A percentile compares a stretch with the other conserved stretches of the same genome.
Evolutionary conservation across 2,329 filamentous ascomycete species (phyloP).

Genomic region (Colletotrichum neosansevieriae): DNA sequence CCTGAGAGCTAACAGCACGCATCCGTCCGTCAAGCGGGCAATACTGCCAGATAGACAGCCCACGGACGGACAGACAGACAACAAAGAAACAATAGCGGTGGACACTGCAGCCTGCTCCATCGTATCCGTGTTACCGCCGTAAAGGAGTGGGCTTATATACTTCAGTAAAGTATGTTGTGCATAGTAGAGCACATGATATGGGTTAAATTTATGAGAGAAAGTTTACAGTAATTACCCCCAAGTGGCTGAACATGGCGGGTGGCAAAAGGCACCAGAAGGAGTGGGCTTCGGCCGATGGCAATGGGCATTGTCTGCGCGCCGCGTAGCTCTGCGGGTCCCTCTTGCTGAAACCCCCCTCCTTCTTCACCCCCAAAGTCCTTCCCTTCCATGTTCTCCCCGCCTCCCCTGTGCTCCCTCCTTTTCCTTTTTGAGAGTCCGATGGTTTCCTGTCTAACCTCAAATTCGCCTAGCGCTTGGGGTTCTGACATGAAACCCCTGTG

Average conservation of each 20-base stretch:
- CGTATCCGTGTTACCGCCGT: constrained; percentile 14
- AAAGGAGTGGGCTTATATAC: too few species aligned
- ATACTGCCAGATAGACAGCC: constrained; percentile 20
- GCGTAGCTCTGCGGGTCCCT: background rate
- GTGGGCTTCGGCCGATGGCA: constrained; percentile 21
- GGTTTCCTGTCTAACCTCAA: constrained; percentile 33
- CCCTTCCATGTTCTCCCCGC: constrained; percentile 37
- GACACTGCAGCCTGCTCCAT: background rate
- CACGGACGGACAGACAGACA: constrained; percentile 11
- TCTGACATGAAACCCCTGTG: constrained; percentile 39
- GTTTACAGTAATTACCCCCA: too few species aligned
- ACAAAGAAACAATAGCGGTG: constrained; percentile 15
- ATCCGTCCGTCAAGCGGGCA: constrained; percentile 12
- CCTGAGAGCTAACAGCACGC: constrained; percentile 15
- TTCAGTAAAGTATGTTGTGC: too few species aligned
- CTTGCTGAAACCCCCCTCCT: constrained; percentile 10
- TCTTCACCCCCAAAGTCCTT: constrained; percentile 14
- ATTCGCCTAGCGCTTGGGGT: constrained; percentile 35
- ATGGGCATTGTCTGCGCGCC: constrained; percentile 16
- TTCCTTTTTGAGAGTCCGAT: constrained; percentile 28
- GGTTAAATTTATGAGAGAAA: too few species aligned
- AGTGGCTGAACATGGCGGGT: too few species aligned
- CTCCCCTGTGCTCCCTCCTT: constrained; percentile 28
- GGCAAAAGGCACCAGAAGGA: too few species aligned
- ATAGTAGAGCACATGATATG: too few species aligned